These are phyloP conservation scores for Populus pruinosa DNA, from an alignment of 345 rosid genomes.

Conservation along the genomic window DNA sequence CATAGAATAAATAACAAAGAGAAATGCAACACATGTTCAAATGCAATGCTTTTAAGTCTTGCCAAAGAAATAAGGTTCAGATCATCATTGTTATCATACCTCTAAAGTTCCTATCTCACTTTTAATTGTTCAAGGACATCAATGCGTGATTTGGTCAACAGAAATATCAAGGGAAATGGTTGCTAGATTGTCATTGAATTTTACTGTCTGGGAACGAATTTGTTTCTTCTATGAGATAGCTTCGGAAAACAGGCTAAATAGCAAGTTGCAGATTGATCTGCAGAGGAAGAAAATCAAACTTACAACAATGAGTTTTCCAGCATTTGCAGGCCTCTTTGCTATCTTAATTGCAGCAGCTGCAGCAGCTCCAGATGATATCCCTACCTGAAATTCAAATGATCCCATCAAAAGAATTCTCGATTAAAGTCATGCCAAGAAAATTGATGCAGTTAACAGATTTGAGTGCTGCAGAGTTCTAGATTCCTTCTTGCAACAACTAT, in stretches of 20 bases:
- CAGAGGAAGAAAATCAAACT: slow-evolving; percentile 21
- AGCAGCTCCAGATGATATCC: slow-evolving; percentile 75
- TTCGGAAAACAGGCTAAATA: not conserved
- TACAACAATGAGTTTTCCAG: slow-evolving; percentile 66
- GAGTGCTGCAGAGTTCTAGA: not conserved
- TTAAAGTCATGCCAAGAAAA: not conserved
- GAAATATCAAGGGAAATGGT: not conserved
- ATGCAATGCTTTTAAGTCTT: not conserved
- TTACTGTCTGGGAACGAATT: not conserved
- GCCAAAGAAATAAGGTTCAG: not conserved
- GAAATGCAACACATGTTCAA: not conserved
- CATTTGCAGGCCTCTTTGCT: slow-evolving; percentile 60
- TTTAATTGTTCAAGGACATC: not conserved
- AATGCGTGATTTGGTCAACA: not conserved
- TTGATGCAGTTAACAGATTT: not conserved
- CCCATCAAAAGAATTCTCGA: not conserved
- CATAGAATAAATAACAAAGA: not conserved
- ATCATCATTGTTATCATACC: not conserved
- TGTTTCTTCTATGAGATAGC: not conserved
- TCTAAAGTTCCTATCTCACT: not conserved
- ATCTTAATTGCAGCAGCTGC: slow-evolving; percentile 60
- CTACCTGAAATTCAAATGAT: slow-evolving; percentile 38
- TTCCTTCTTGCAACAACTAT: not conserved
- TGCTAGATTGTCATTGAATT: not conserved
- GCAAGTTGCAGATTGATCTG: not conserved